phyloP scores from a whole-genome alignment of 192 early-diverging fungal genomes.

The Mortierella antarctica region DNA sequence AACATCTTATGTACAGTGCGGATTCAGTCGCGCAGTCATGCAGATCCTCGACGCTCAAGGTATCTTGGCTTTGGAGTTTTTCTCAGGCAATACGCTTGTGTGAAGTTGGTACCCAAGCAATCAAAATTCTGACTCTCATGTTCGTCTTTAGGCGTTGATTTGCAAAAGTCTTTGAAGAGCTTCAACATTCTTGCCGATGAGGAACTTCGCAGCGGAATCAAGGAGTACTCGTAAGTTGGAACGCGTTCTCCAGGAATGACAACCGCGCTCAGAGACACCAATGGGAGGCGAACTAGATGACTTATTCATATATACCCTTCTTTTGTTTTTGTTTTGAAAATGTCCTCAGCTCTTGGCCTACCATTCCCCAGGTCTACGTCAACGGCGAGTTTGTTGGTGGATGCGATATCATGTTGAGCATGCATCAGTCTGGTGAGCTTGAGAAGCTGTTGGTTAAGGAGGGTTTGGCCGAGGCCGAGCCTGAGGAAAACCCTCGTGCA shows the following conservation, averaged over 20 bases:
- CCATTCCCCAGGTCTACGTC: constrained; percentile 95
- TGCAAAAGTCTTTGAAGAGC: constrained; percentile 68
- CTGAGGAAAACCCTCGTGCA: constrained; percentile 45
- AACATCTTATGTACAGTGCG: constrained; percentile 67
- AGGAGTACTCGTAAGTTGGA: constrained; percentile 82
- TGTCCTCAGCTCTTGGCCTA: constrained; percentile 83
- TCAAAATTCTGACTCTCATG: neutral
- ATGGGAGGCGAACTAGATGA: neutral
- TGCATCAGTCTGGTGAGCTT: constrained; percentile 92
- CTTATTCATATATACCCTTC: neutral
- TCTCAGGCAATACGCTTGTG: neutral
- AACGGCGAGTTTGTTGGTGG: constrained; percentile 97
- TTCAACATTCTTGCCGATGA: constrained; percentile 92
- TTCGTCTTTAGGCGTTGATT: constrained; percentile 70
- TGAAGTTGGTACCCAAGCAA: neutral
- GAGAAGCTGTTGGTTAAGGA: constrained; percentile 82
- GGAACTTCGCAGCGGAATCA: constrained; percentile 92
- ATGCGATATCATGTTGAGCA: constrained; percentile 90
- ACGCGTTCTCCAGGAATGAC: neutral
- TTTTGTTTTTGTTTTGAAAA: constrained; percentile 20
- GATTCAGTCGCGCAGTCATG: constrained; percentile 93
- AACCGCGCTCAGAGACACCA: neutral
- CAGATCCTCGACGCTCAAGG: constrained; percentile 88
- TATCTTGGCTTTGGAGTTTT: constrained; percentile 12
- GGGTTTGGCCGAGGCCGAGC: constrained; percentile 64